These are phyloP conservation scores for Croton setiger DNA, from an alignment of 441 rosid species.

Conservation along the genomic window DNA sequence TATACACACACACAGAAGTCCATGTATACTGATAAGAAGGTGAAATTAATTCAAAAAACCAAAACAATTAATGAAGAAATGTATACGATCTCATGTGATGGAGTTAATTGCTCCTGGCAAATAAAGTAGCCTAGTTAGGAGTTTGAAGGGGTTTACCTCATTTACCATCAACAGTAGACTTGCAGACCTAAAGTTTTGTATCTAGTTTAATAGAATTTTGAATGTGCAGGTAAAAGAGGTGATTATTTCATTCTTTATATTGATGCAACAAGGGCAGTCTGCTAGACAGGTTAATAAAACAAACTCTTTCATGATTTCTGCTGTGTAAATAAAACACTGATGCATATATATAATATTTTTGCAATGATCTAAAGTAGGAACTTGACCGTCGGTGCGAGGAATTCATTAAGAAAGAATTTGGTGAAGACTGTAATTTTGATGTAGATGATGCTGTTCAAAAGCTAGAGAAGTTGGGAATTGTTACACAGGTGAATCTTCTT, in stretches of 20 bases:
- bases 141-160: too few species aligned
- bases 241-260: conserved; percentile 57
- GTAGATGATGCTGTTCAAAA: conserved; percentile 91
- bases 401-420: conserved; percentile 71
- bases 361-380: conserved; percentile 46
- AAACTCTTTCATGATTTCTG: background rate
- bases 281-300: conserved; percentile 40
- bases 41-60: too few species aligned
- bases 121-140: too few species aligned
- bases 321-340: conserved; percentile 8
- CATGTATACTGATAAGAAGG: too few species aligned
- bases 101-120: too few species aligned
- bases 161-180: too few species aligned
- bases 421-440: conserved; percentile 78
- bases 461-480: conserved; percentile 78
- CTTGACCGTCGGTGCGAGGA: conserved; percentile 84
- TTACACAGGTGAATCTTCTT: conserved; percentile 39
- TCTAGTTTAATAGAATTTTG: background rate
- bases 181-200: background rate
- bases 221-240: conserved; percentile 82
- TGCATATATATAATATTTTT: background rate
- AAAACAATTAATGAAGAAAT: too few species aligned
- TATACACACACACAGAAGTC: too few species aligned
- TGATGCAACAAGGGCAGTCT: conserved; percentile 74
- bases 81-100: too few species aligned